Evolutionary conservation across 306 rosid species (phyloP).

Genomic region (Castanea sativa): DNA sequence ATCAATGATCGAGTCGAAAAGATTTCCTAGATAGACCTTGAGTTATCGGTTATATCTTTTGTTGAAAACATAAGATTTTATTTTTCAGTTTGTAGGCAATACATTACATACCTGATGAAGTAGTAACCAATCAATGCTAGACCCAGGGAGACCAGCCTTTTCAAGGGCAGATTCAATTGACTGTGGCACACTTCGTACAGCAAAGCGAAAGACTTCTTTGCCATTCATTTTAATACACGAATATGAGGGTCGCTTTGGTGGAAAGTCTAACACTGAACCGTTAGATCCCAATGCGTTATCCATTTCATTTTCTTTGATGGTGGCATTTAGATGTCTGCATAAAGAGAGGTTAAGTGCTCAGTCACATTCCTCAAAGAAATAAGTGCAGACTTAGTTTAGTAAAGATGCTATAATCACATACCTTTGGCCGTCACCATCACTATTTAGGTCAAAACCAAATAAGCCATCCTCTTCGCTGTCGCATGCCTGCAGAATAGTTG

Average conservation of each 20-base stretch:
- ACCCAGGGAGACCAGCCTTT: conserved; percentile 70
- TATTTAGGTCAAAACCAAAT: conserved; percentile 80
- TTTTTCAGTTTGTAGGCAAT: too few species aligned
- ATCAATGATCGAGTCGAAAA: background rate
- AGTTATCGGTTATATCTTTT: too few species aligned
- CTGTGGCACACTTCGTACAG: conserved; percentile 83
- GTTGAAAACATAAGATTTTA: too few species aligned
- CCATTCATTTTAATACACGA: conserved; percentile 88
- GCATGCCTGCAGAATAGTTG: conserved; percentile 64
- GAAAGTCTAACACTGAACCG: conserved; percentile 67
- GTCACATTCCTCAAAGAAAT: conserved; percentile 19
- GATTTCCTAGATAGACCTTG: too few species aligned
- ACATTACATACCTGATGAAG: conserved; percentile 85
- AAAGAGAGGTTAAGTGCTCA: conserved; percentile 19
- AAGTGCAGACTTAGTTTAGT: background rate
- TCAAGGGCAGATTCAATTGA: conserved; percentile 72
- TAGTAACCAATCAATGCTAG: conserved; percentile 92
- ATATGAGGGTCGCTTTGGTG: conserved; percentile 62
- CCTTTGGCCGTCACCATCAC: conserved; percentile 93
- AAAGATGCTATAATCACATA: conserved; percentile 24
- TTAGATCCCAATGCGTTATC: conserved; percentile 63
- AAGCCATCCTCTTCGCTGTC: conserved; percentile 78
- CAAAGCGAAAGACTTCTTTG: conserved; percentile 91
- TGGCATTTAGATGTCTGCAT: conserved; percentile 64
- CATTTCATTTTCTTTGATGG: conserved; percentile 38